These are phyloP conservation scores for Exophiala spinifera DNA, from an alignment of 2,329 filamentous ascomycete species.

Conservation along the genomic window DNA sequence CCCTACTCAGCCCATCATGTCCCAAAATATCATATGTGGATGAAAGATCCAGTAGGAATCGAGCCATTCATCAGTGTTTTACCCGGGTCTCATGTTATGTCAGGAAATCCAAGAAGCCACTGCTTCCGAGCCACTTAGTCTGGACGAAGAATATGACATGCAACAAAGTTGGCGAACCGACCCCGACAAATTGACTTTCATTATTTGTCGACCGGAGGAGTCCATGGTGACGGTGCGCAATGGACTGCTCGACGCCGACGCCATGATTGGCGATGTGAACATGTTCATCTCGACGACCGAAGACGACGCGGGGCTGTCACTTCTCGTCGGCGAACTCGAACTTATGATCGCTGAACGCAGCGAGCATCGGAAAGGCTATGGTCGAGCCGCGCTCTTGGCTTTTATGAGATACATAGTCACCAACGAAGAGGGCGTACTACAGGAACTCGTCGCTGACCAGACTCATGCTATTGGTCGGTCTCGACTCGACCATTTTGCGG, in stretches of 20 bases:
- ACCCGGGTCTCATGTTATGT: background rate
- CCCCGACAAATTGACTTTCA: slow-evolving; percentile 87
- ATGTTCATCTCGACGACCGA: slow-evolving; percentile 67
- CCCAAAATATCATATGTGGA: slow-evolving; percentile 80
- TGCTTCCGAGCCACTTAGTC: slow-evolving; percentile 76
- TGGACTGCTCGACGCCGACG: slow-evolving; percentile 51
- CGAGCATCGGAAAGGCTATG: slow-evolving; percentile 62
- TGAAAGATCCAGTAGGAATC: slow-evolving; percentile 67
- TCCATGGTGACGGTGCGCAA: slow-evolving; percentile 33
- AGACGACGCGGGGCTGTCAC: slow-evolving; percentile 33
- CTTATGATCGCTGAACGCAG: slow-evolving; percentile 72
- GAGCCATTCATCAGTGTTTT: slow-evolving; percentile 17
- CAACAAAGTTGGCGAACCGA: slow-evolving; percentile 82
- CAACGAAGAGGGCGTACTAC: slow-evolving; percentile 54
- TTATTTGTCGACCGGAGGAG: slow-evolving; percentile 46
- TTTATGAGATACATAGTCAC: slow-evolving; percentile 67
- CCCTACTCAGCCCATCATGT: slow-evolving; percentile 84
- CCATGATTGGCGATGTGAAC: slow-evolving; percentile 74
- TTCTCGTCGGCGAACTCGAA: slow-evolving; percentile 68
- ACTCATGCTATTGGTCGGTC: background rate
- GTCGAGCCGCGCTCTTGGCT: slow-evolving; percentile 60
- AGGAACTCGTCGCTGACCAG: slow-evolving; percentile 47
- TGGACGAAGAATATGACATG: slow-evolving; percentile 85
- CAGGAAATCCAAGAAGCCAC: slow-evolving; percentile 77
- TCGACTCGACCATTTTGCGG: slow-evolving; percentile 50